Conservation (phyloP, 2,329 filamentous ascomycete species). For the Cladosporium sphaerospermum region DNA sequence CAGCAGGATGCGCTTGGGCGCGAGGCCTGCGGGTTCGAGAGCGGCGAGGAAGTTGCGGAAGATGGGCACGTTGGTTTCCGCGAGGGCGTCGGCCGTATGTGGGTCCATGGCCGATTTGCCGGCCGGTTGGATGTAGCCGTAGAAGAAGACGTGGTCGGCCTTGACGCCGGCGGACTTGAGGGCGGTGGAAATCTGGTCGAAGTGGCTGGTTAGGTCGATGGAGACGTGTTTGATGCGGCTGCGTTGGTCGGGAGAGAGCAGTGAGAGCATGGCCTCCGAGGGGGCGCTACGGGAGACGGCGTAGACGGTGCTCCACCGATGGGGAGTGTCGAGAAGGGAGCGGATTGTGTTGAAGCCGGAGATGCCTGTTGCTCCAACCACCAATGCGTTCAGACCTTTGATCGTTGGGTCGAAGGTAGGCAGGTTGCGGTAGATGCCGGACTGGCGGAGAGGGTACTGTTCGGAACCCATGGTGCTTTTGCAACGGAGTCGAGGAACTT, state of each 20-base stretch:
- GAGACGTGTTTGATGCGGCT: slow-evolving; percentile 18
- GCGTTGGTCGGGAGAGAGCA: slow-evolving; percentile 15
- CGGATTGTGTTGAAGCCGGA: slow-evolving; percentile 46
- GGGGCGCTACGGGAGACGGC: slow-evolving; percentile 42
- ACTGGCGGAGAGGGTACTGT: not conserved
- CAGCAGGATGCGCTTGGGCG: slow-evolving; percentile 41
- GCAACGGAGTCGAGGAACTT: too few relatives aligned
- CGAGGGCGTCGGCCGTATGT: slow-evolving; percentile 40
- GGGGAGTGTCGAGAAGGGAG: slow-evolving; percentile 37
- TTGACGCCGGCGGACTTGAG: slow-evolving; percentile 28
- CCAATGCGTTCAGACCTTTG: slow-evolving; percentile 43
- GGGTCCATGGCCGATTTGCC: slow-evolving; percentile 30
- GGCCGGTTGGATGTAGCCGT: slow-evolving; percentile 41
- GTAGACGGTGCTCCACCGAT: slow-evolving; percentile 47
- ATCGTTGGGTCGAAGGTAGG: slow-evolving; percentile 36
- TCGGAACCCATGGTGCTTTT: slow-evolving; percentile 4
- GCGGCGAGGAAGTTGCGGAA: slow-evolving; percentile 41
- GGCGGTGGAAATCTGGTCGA: slow-evolving; percentile 28
- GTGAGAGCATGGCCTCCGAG: slow-evolving; percentile 17
- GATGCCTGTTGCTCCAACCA: slow-evolving; percentile 48
- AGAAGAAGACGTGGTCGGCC: slow-evolving; percentile 46
- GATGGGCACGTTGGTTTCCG: slow-evolving; percentile 23
- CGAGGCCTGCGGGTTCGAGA: slow-evolving; percentile 34
- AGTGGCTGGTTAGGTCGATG: slow-evolving; percentile 28
- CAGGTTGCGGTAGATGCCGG: slow-evolving; percentile 44